phyloP scores from a whole-genome alignment of 139 green algal genomes.

The Chlorokybus atmophyticus region DNA sequence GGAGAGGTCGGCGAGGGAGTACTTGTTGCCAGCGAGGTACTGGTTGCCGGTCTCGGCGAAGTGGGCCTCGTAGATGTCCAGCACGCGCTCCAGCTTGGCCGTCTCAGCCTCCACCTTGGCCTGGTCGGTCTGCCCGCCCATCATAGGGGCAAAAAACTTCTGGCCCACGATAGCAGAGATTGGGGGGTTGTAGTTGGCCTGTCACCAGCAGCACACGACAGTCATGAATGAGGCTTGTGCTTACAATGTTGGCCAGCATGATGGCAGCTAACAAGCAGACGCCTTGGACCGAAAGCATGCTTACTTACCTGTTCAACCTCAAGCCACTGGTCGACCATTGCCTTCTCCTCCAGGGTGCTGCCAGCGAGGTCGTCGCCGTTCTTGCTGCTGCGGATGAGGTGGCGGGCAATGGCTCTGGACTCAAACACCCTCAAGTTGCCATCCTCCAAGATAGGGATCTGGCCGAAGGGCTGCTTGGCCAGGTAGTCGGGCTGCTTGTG shows the following conservation, averaged over 20 bases:
- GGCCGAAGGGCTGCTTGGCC: conserved; percentile 17
- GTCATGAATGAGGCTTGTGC: not conserved
- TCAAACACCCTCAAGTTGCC: conserved; percentile 15
- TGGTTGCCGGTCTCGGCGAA: conserved; percentile 17
- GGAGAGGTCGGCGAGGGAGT: conserved; percentile 20
- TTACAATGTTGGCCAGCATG: too few relatives aligned
- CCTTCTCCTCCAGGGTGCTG: conserved; percentile 10
- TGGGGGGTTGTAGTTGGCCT: conserved; percentile 12
- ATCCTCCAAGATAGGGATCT: conserved; percentile 13
- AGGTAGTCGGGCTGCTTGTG: conserved; percentile 14
- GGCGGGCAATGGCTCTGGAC: conserved; percentile 20
- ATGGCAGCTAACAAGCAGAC: too few relatives aligned
- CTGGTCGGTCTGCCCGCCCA: conserved; percentile 10
- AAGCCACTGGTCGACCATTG: conserved; percentile 22
- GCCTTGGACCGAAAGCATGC: too few relatives aligned
- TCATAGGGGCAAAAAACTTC: conserved; percentile 18
- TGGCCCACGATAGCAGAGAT: conserved; percentile 12
- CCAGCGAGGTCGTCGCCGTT: conserved; percentile 21
- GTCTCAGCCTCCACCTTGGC: conserved; percentile 6
- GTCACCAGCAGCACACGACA: too few relatives aligned
- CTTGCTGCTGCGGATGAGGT: conserved; percentile 6
- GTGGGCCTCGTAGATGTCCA: conserved; percentile 26
- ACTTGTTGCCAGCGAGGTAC: conserved; percentile 20
- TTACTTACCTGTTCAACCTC: conserved; percentile 22
- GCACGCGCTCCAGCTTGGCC: conserved; percentile 11